Percentiles rank a stretch among this genome's conserved stretches.
These are phyloP conservation scores for Endogone sp. DNA, from an alignment of 192 early-diverging fungal species.

Conservation along the genomic window DNA sequence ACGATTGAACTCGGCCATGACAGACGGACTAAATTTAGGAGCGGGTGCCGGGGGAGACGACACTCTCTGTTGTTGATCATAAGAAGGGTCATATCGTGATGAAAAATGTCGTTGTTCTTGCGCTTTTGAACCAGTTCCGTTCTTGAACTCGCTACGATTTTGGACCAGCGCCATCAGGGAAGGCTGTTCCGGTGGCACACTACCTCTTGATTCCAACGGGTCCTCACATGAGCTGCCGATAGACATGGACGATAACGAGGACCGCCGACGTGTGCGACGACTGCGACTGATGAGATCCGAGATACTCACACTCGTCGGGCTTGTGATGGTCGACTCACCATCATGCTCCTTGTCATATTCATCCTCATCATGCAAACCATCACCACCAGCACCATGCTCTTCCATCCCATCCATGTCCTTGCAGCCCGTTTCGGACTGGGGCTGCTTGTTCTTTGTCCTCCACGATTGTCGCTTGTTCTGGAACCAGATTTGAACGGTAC, in stretches of 20 bases:
- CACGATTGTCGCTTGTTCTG: slow-evolving; percentile 90
- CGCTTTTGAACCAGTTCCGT: not conserved
- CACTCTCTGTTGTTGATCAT: not conserved
- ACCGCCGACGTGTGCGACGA: not conserved
- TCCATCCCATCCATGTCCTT: slow-evolving; percentile 28
- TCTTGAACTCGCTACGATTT: not conserved
- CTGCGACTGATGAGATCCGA: not conserved
- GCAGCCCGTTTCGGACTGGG: slow-evolving; percentile 20
- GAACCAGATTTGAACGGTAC: slow-evolving; percentile 97
- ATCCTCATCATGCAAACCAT: not conserved
- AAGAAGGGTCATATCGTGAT: not conserved
- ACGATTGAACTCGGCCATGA: not conserved
- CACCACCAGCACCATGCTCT: slow-evolving; percentile 2
- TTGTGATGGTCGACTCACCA: not conserved
- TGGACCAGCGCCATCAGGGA: not conserved
- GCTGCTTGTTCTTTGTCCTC: slow-evolving; percentile 27
- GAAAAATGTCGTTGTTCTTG: not conserved
- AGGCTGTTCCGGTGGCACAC: not conserved
- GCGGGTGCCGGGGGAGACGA: not conserved
- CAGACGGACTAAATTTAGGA: not conserved
- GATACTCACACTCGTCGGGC: not conserved
- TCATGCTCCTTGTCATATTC: not conserved
- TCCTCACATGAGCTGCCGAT: not conserved
- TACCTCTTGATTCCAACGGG: not conserved
- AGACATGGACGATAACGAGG: not conserved